Evolutionary conservation across 2,329 filamentous ascomycete species (phyloP), one percentile per base, ranked within the genome.

Genomic region (Beauveria varroae): DNA sequence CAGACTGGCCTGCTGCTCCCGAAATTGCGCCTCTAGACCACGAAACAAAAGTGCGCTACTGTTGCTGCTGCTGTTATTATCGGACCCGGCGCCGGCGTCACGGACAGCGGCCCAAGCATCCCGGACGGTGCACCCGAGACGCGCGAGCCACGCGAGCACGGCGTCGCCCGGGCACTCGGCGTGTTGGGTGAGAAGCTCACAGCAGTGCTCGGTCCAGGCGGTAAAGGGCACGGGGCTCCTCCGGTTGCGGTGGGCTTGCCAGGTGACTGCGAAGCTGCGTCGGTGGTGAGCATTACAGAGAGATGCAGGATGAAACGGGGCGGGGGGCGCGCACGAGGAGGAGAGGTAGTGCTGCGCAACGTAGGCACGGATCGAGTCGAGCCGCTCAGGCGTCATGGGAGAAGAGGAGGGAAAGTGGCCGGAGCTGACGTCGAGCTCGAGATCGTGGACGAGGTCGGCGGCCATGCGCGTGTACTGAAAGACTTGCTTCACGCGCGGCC

Each of bases 381-480:
- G 67, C 24, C 74, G 74, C 18, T 72, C 50, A 0, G 64, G 61
- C 3, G 64, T 64, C 16, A 63, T 47, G 20, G 34, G 57, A 50
- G 24, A 37, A 37, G 34, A 37, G 34, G 34, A 37, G 12, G 34
- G 5, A 37, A 37, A 37, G 34, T 37, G 10, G 22, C 41, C 44
- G 14, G n/a, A 67, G 37, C 78, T 76, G 24, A 77, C 71, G 26
- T 81, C 77, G 2, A 84, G 68, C 6, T 81, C 79, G 1, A 84
- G 73, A 60, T 84, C 81, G 9, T 71, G 72, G 8, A 80, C 67
- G 9, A 83, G 73, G 60, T 84, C 81, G 18, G 75, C 73, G 0
- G 76, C 76, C 80, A 84, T 83, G 26, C 78, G 75, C 5, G 81
- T 66, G 65, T 83, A 84, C 60, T 83, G 81, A 5, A 75, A 71